A percentile compares a stretch with the other conserved stretches of the same genome.
Evolutionary conservation across 495 filamentous ascomycete genomes (phyloP).

Genomic region (Xylaria venustula): DNA sequence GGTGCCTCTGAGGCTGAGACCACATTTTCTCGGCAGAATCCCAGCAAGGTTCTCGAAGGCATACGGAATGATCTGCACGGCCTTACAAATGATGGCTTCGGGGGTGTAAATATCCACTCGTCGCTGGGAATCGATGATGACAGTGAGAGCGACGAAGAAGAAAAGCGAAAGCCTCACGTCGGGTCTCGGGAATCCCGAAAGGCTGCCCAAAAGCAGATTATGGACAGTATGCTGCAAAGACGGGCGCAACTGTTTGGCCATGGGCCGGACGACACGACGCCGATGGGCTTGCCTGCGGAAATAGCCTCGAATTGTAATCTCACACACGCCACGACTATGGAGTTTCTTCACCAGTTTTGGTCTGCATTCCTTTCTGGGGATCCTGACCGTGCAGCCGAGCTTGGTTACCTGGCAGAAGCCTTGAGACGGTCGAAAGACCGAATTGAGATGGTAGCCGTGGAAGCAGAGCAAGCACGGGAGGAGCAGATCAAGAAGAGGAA

Average conservation of each 20-base stretch:
- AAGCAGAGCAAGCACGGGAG: conserved; percentile 72
- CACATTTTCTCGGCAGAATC: conserved; percentile 63
- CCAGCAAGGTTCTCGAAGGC: conserved; percentile 61
- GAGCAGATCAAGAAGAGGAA: conserved; percentile 62
- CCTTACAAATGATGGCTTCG: conserved; percentile 43
- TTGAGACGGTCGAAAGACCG: conserved; percentile 72
- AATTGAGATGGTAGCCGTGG: conserved; percentile 75
- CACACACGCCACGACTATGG: conserved; percentile 87
- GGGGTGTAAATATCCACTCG: conserved; percentile 56
- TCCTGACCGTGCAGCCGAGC: conserved; percentile 69
- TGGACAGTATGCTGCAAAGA: conserved; percentile 49
- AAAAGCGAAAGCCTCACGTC: conserved; percentile 45
- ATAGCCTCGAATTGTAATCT: conserved; percentile 74
- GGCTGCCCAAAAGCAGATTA: conserved; percentile 56
- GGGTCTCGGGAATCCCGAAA: conserved; percentile 57
- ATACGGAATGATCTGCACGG: conserved; percentile 61
- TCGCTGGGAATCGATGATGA: conserved; percentile 63
- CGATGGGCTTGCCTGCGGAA: conserved; percentile 60
- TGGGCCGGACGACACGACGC: conserved; percentile 41
- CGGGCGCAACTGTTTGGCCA: conserved; percentile 53
- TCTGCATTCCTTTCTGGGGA: conserved; percentile 81
- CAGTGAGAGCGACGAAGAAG: conserved; percentile 64
- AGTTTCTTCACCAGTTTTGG: conserved; percentile 98
- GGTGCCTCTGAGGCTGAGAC: conserved; percentile 54
- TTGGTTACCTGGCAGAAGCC: conserved; percentile 73